These are phyloP conservation scores for Trifolium pratense DNA, from an alignment of 306 rosid species.

Conservation along the genomic window DNA sequence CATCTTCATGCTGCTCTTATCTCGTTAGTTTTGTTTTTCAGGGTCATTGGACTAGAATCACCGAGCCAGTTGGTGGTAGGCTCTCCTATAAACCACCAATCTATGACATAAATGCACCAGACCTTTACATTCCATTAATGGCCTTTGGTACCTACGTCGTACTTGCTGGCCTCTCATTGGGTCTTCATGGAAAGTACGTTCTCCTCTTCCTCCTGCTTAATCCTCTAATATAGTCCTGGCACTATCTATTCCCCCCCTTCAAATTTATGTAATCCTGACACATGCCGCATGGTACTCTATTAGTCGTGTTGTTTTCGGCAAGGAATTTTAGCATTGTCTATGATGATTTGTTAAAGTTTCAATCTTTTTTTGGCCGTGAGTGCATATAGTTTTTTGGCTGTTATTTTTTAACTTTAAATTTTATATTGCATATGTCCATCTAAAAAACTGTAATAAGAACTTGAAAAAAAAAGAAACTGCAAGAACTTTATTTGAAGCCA, in stretches of 20 bases:
- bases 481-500: too few relatives aligned
- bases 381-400: not conserved
- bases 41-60: constrained; percentile 99
- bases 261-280: not conserved
- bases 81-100: constrained; percentile 93
- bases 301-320: not conserved
- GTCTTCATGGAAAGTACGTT: constrained; percentile 86
- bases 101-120: constrained; percentile 97
- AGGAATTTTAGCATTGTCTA: too few relatives aligned
- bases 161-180: constrained; percentile 95
- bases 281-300: not conserved
- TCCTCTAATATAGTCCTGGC: not conserved
- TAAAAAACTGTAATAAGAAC: too few relatives aligned
- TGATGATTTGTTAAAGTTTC: too few relatives aligned
- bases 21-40: constrained; percentile 45
- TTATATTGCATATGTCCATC: too few relatives aligned
- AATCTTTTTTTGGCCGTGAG: not conserved
- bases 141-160: constrained; percentile 95
- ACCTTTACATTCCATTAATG: constrained; percentile 92
- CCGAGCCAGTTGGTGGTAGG: constrained; percentile 98
- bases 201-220: constrained; percentile 19
- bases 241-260: constrained; percentile 14
- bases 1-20: constrained; percentile 20
- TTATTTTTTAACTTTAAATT: too few relatives aligned
- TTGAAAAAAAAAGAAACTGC: too few relatives aligned